Base-by-base conservation (phyloP, 441 rosid genomes). In the Populus hybrid region DNA sequence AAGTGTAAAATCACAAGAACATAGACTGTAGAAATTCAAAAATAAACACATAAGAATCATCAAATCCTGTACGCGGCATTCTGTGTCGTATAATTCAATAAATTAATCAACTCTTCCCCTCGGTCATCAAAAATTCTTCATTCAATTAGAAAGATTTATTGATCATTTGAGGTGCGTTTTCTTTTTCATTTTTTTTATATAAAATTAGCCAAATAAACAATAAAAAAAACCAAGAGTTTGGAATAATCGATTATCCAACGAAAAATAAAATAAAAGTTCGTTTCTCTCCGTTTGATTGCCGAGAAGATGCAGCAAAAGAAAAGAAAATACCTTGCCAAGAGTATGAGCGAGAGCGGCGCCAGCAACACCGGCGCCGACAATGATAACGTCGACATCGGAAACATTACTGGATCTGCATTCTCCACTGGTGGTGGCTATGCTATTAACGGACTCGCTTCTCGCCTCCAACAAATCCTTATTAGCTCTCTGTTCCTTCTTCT, bases 301-400 rank as follows among this genome's bases (percentile, higher is more conserved):
- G 26, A 35, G 26, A 42, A 61, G 28, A 78, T 66, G 65, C 72
- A 69, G 8, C 26, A 24, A 38, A 16, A 11, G 50, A 63, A 35
- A 8, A 11, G 35, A 35, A 42, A 63, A 26, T 38, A 90, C 98
- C 97, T 89, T 90, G 81, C 88, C 98, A 36, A 93, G 97, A 69
- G 95, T 90, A 84, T 89, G 84, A 64, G 98, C 93, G 32, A 93
- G 92, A 75, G 98, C 97, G 53, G 95, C 79, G 80, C 98, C 98
- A 74, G 28, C 28, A 26, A 26, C 28, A 26, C 28, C 28, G 28
- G 28, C 28, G 28, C 97, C 97, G 71, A 93, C 98, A 30, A 30
- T 80, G 79, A 93, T 86, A 42, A 92, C 87, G 50, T 85, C 91
- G 12, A 80, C 72, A 21, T 78, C 85, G 53, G 36, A 38, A 14